These are phyloP conservation scores for Phaffomyces antillensis DNA, from an alignment of 805 yeast genomes.

Conservation along the genomic window DNA sequence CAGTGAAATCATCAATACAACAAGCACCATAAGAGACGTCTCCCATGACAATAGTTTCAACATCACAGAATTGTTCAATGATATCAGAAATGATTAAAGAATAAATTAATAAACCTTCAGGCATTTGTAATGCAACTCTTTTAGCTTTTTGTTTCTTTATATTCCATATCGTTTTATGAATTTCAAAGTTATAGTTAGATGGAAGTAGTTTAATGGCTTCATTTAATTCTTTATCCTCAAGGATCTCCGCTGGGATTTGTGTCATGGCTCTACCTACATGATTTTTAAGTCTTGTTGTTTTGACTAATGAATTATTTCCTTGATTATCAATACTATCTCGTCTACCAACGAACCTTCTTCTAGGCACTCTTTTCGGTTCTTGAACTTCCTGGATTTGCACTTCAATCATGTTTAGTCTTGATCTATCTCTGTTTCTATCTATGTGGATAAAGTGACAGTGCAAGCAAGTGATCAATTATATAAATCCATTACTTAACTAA, in stretches of 20 bases:
- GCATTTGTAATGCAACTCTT: slow-evolving; percentile 93
- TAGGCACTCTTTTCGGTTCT: slow-evolving; percentile 27
- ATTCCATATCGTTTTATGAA: slow-evolving; percentile 94
- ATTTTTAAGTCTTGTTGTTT: slow-evolving; percentile 23
- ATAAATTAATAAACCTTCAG: slow-evolving; percentile 88
- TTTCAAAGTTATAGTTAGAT: slow-evolving; percentile 88
- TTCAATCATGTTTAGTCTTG: background rate
- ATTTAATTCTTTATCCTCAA: slow-evolving; percentile 74
- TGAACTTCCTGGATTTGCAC: background rate
- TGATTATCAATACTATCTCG: slow-evolving; percentile 14
- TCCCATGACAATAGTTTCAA: slow-evolving; percentile 92
- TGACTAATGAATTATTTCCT: slow-evolving; percentile 15
- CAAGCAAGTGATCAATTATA: too few species aligned
- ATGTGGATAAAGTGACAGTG: too few species aligned
- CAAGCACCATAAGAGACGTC: slow-evolving; percentile 99
- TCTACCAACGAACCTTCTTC: slow-evolving; percentile 58
- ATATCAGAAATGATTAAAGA: slow-evolving; percentile 88
- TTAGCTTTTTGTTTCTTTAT: slow-evolving; percentile 66
- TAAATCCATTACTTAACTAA: too few species aligned
- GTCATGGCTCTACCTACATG: slow-evolving; percentile 58
- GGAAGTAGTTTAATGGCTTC: slow-evolving; percentile 80
- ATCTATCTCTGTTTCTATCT: background rate
- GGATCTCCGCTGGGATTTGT: slow-evolving; percentile 83
- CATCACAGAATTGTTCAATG: slow-evolving; percentile 80
- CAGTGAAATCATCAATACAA: slow-evolving; percentile 95